These are phyloP conservation scores for Xylona heveae DNA, from an alignment of 495 filamentous ascomycete species.

Conservation along the genomic window DNA sequence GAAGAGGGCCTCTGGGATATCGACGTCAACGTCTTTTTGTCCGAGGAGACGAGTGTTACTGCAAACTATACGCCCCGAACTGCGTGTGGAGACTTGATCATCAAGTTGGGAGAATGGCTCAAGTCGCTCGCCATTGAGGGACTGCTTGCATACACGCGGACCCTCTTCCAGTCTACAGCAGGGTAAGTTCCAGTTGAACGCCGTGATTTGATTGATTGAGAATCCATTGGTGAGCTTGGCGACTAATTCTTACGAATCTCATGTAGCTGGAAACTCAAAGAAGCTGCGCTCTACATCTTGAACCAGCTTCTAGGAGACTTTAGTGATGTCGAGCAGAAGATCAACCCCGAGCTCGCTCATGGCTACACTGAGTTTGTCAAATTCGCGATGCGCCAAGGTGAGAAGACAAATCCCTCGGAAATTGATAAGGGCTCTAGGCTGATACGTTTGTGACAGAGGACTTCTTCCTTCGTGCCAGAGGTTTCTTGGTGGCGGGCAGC, in stretches of 20 bases:
- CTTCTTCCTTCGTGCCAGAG: conserved; percentile 59
- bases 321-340: conserved; percentile 42
- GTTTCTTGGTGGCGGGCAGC: conserved; percentile 61
- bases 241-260: conserved; percentile 13
- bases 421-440: neutral
- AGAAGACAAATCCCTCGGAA: conserved; percentile 5
- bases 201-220: too few species aligned
- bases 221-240: too few species aligned
- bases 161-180: conserved; percentile 33
- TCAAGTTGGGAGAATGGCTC: conserved; percentile 88
- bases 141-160: conserved; percentile 48
- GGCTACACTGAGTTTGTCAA: conserved; percentile 60
- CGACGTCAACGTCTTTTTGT: conserved; percentile 84
- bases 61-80: conserved; percentile 89
- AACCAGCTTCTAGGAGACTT: conserved; percentile 66
- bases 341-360: conserved; percentile 41
- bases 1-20: conserved; percentile 93
- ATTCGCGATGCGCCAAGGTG: conserved; percentile 44
- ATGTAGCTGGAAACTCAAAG: conserved; percentile 38
- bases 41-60: conserved; percentile 87
- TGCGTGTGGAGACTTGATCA: conserved; percentile 72
- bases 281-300: conserved; percentile 65
- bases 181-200: conserved; percentile 27
- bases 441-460: conserved; percentile 15
- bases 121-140: conserved; percentile 45